Conservation (phyloP, 768 basidiomycete genomes). For the Lentinula detonsa region DNA sequence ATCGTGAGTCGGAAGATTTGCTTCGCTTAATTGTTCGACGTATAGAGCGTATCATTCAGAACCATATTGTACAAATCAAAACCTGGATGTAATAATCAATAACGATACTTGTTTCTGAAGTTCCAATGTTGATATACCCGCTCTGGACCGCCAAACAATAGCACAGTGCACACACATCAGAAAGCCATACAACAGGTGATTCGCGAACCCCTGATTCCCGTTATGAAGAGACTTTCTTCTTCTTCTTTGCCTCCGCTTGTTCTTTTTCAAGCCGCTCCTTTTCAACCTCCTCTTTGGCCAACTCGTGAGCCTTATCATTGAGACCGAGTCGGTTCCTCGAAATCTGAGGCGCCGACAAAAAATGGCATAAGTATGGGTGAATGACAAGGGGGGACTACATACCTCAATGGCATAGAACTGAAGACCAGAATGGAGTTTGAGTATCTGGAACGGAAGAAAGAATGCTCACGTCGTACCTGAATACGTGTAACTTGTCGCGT, state of each 20-base stretch:
- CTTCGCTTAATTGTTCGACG: background rate
- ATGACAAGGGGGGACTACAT: constrained; percentile 10
- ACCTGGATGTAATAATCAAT: background rate
- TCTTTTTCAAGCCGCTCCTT: constrained; percentile 58
- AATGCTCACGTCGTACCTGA: constrained; percentile 34
- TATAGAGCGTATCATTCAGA: background rate
- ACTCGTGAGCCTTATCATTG: constrained; percentile 81
- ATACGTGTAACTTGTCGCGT: constrained; percentile 53
- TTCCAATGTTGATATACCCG: background rate
- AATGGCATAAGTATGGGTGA: background rate
- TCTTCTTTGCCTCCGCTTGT: constrained; percentile 13
- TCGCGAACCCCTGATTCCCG: background rate
- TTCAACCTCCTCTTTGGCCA: constrained; percentile 66
- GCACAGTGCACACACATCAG: background rate
- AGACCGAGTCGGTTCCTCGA: constrained; percentile 86
- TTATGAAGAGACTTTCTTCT: constrained; percentile 4
- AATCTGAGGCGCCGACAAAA: constrained; percentile 46
- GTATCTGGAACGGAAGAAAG: constrained; percentile 12
- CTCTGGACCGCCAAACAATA: too few relatives aligned
- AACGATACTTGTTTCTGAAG: background rate
- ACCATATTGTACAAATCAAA: background rate
- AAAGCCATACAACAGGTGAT: background rate
- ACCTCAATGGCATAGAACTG: constrained; percentile 95
- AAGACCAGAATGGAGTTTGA: constrained; percentile 9
- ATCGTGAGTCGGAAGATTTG: too few relatives aligned